A percentile compares a stretch with the other conserved stretches of the same genome.
Evolutionary conservation across 257 asterid genomes (phyloP).

Genomic region (Paraleonurus japonicus): DNA sequence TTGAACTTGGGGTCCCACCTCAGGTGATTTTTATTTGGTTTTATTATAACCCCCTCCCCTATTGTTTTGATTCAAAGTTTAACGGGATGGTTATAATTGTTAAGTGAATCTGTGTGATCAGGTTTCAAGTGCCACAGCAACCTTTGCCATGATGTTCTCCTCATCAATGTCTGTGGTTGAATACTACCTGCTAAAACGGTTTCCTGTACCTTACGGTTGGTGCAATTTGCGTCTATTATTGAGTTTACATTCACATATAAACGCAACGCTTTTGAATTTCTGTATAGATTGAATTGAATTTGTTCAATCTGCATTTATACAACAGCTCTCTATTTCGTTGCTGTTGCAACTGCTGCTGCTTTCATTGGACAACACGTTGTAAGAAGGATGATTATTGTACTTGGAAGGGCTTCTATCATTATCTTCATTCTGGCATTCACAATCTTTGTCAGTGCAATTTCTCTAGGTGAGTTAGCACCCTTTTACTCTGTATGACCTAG

Average conservation of each 20-base stretch:
- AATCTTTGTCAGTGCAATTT: constrained; percentile 86
- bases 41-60: not conserved
- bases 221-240: not conserved
- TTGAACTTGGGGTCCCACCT: constrained; percentile 63
- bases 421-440: constrained; percentile 88
- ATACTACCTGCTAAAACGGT: constrained; percentile 86
- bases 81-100: not conserved
- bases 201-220: constrained; percentile 94
- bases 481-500: not conserved
- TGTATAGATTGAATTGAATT: not conserved
- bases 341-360: constrained; percentile 81
- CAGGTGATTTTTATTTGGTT: constrained; percentile 46
- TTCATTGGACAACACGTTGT: constrained; percentile 81
- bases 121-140: constrained; percentile 99
- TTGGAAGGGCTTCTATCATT: constrained; percentile 93
- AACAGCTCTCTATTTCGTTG: constrained; percentile 74
- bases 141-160: constrained; percentile 98
- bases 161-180: constrained; percentile 98
- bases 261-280: too few species aligned
- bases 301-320: constrained; percentile 2
- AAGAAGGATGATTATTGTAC: constrained; percentile 54
- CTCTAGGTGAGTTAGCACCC: constrained; percentile 56
- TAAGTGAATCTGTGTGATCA: constrained; percentile 29
- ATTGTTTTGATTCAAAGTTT: not conserved
- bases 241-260: not conserved